Base-by-base conservation (phyloP, 805 yeast genomes). In the Groenewaldozyma salmanticensis region DNA sequence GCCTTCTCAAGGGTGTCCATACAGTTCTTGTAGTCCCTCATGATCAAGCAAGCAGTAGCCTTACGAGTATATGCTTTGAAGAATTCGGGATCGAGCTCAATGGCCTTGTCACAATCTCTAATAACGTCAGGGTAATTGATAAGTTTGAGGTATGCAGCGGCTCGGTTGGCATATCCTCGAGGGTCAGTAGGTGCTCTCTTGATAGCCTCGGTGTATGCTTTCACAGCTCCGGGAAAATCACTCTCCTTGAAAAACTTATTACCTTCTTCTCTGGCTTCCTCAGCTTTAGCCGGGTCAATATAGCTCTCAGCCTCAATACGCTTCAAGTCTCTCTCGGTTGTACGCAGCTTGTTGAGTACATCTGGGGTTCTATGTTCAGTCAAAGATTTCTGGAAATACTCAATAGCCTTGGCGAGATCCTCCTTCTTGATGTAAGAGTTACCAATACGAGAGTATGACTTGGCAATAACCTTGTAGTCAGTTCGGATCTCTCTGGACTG, bases 311-410 rank as follows among this genome's bases (percentile, higher is more conserved):
- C 75, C 65, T 87, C 96, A 57, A 73, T 71, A 43, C 69, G 71
- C 68, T 92, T 88, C 52, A 85, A 70, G 52, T 81, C 83, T 63
- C 84, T 86, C 66, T 92, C 96, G 31, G 95, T 72, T 15, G 77
- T 62, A 66, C 97, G 81, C 58, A 92, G 75, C 67, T 90, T 92
- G 53, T 77, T 77, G 54, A 92, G 72, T 21, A 85, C 84, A 44
- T 87, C 96, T 20, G 97, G 95, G 18, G 95, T 85, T 68, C 99
- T 79, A 67, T 87, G 96, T 69, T 92, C 99, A 35, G 97, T 92
- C 58, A 92, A 71, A 1, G 97, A 83, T 64, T 83, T 86, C 64
- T 88, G 90, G 57, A 83, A 90, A 60, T 54, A 74, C 57, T 77
- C 81, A 47, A 77, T 78, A 17, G 98, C 96, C 39, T 73, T 69